These are phyloP conservation scores for Chlorella sorokiniana DNA, from an alignment of 139 green algal genomes.

Conservation along the genomic window DNA sequence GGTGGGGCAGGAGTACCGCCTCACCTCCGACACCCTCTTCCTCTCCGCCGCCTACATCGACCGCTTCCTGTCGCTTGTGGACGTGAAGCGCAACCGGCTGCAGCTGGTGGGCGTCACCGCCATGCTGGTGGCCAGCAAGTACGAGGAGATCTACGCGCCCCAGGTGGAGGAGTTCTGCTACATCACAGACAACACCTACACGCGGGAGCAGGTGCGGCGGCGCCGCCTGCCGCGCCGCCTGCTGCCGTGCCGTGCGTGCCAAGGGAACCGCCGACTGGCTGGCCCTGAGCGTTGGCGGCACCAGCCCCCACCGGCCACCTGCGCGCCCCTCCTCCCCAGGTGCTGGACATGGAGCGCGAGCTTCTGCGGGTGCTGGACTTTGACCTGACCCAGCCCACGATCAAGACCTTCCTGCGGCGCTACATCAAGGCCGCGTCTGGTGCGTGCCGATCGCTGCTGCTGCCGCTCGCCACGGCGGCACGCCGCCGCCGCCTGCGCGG, in stretches of 20 bases:
- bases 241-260: too few species aligned
- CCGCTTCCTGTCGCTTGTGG: conserved; percentile 78
- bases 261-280: too few species aligned
- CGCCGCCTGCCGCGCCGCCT: neutral
- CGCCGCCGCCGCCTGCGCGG: too few species aligned
- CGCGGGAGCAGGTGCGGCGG: conserved; percentile 69
- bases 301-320: neutral
- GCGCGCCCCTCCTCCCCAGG: conserved; percentile 3
- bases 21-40: conserved; percentile 93
- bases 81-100: conserved; percentile 57
- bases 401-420: conserved; percentile 90
- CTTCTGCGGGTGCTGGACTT: conserved; percentile 88
- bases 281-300: too few species aligned
- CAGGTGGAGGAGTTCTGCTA: conserved; percentile 90
- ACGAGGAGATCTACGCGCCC: conserved; percentile 96
- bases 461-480: neutral
- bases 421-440: conserved; percentile 64
- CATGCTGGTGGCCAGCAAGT: conserved; percentile 97
- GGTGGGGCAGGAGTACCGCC: conserved; percentile 91
- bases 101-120: conserved; percentile 89
- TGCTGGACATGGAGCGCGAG: conserved; percentile 85
- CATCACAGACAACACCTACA: conserved; percentile 99
- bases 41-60: conserved; percentile 90
- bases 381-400: conserved; percentile 88
- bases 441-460: neutral